Percentiles rank a stretch among this genome's conserved stretches.
phyloP scores from a whole-genome alignment of 2,329 filamentous ascomycete genomes.

The Verticillium dahliae region DNA sequence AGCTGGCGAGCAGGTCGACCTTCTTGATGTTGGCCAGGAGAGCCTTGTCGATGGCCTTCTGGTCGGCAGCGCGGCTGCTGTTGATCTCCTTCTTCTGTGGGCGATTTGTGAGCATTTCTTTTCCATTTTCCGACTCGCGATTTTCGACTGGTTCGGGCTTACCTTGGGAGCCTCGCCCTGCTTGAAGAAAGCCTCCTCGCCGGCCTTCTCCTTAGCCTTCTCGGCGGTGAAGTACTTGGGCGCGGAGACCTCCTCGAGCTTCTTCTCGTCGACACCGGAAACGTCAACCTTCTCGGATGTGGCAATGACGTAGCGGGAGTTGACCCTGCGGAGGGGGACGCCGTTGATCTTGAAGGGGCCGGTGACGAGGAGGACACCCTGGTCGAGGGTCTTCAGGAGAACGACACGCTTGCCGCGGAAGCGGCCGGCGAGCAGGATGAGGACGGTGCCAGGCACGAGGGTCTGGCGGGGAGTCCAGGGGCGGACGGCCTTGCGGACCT shows the following conservation, averaged over 20 bases:
- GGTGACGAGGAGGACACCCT: constrained; percentile 98
- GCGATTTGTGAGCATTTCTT: constrained; percentile 14
- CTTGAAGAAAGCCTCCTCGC: constrained; percentile 99
- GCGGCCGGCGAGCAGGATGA: constrained; percentile 98
- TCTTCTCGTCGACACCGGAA: constrained; percentile 78
- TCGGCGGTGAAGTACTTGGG: constrained; percentile 95
- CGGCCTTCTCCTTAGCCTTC: constrained; percentile 90
- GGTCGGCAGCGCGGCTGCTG: constrained; percentile 88
- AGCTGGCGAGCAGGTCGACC: constrained; percentile 87
- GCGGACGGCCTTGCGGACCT: constrained; percentile 94
- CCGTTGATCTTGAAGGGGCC: constrained; percentile 99
- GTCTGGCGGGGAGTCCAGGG: constrained; percentile 80
- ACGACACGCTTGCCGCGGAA: constrained; percentile 99
- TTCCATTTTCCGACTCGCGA: neutral
- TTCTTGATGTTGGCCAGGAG: constrained; percentile 96
- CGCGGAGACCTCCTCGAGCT: constrained; percentile 72
- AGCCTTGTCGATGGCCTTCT: constrained; percentile 98
- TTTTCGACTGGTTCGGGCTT: constrained; percentile 26
- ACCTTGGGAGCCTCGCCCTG: constrained; percentile 98
- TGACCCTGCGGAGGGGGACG: constrained; percentile 91
- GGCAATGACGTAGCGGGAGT: constrained; percentile 89
- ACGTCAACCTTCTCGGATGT: constrained; percentile 83
- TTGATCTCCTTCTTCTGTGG: constrained; percentile 92
- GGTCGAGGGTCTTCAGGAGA: constrained; percentile 94
- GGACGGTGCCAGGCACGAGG: constrained; percentile 89